Evolutionary conservation across 164 flowering plant genomes (phyloP), one percentile per base, ranked within the genome.

Genomic region (Tetracentron sinense): DNA sequence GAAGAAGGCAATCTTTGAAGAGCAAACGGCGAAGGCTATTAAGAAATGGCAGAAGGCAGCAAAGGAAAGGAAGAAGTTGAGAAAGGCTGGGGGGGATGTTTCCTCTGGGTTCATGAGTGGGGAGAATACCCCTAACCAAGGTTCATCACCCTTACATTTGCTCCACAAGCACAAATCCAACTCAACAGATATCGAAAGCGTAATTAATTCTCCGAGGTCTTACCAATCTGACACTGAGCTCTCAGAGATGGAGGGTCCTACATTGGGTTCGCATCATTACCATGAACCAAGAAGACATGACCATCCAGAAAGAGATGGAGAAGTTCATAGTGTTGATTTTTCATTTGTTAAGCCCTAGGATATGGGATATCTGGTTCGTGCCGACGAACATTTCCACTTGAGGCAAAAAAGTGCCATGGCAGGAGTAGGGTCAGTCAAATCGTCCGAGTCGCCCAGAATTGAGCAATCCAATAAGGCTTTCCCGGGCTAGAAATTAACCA

Each of bases 1-100:
- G 93, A 87, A 87, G 79, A 79, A 74, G 56, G 69, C 90, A n/a
- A 82, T 87, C 6, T 87, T 85, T 38, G 87, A 82, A 60, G 93
- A 87, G 61, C 87, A 85, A 35, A 83, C 85, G 6, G 69, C 85
- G 1, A 83, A 68, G 61, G 93, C 93, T 14, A 77, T 87, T 4
- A 77, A 62, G 71, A 85, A 82, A 60, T 87, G 93, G 93, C 83
- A 74, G 3, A 81, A 69, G 61, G 79, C 78, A 1, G 87, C 81
- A 1, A 79, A 72, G 61, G 71, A 72, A 19, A 74, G 76, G 69
- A 72, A 49, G 35, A 79, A 77, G 62, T 3, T 54, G 64, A 77
- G 69, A 47, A 72, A 69, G 63, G 69, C 72, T 19, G 68, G 66
- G 12, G 71, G 21, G 17, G 74, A 42, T 11, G 38, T 49, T 1